A percentile compares a stretch with the other conserved stretches of the same genome.
phyloP scores from a whole-genome alignment of 1,284 basidiomycete species.

The Naganishia liquefaciens region DNA sequence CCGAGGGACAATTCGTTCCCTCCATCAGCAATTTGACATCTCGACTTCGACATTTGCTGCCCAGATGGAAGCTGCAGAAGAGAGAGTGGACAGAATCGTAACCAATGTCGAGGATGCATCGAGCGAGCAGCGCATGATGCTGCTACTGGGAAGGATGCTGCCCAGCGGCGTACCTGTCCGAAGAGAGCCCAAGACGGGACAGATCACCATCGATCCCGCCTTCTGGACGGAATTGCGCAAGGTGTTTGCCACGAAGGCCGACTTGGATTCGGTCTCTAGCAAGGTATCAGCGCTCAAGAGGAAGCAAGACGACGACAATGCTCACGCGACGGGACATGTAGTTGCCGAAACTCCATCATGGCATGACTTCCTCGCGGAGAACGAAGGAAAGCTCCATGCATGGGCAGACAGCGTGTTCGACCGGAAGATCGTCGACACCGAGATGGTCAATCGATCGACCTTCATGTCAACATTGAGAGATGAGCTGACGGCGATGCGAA shows the following conservation, averaged over 20 bases:
- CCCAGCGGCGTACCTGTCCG: constrained; percentile 54
- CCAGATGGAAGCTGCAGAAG: background rate
- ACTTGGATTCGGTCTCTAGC: constrained; percentile 34
- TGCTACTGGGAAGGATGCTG: constrained; percentile 48
- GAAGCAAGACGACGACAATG: background rate
- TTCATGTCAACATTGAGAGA: constrained; percentile 46
- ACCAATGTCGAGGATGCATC: constrained; percentile 1
- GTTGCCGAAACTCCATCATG: constrained; percentile 17
- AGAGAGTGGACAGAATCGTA: constrained; percentile 10
- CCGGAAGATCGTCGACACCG: constrained; percentile 36
- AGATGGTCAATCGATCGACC: constrained; percentile 40
- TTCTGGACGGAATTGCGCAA: constrained; percentile 57
- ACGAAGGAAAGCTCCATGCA: constrained; percentile 48
- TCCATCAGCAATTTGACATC: constrained; percentile 9
- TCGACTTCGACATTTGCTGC: constrained; percentile 1
- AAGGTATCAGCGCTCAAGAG: constrained; percentile 16
- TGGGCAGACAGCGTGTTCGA: constrained; percentile 50
- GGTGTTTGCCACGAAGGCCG: constrained; percentile 50
- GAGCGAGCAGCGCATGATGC: constrained; percentile 27
- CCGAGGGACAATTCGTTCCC: background rate
- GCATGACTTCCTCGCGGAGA: constrained; percentile 40
- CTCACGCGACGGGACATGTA: background rate
- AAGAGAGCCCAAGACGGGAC: constrained; percentile 45
- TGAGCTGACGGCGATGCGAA: constrained; percentile 39
- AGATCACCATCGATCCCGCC: constrained; percentile 53